Conservation (phyloP, 352 stramenopile genomes). For the Pythium monospermum region DNA sequence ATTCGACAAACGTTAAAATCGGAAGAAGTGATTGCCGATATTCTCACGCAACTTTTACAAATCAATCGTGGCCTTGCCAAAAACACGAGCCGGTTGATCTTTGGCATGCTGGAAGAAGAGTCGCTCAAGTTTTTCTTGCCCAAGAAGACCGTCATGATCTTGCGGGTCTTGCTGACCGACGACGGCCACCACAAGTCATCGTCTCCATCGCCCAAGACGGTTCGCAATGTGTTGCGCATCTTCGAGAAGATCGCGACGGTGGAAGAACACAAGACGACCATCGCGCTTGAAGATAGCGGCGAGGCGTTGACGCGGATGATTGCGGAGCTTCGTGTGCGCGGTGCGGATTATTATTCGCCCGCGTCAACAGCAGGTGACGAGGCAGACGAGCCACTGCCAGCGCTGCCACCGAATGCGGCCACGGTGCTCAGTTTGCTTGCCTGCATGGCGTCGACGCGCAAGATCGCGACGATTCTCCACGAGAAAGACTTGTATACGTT, state of each 20-base stretch:
- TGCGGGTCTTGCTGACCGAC: conserved; percentile 54
- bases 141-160: conserved; percentile 66
- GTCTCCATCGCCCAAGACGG: conserved; percentile 37
- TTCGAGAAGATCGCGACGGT: conserved; percentile 51
- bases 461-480: conserved; percentile 45
- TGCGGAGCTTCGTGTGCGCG: too few relatives aligned
- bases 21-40: conserved; percentile 67
- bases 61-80: conserved; percentile 50
- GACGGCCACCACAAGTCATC: conserved; percentile 20
- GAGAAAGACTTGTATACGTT: conserved; percentile 48
- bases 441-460: conserved; percentile 29
- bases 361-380: background rate
- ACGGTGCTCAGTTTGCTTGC: conserved; percentile 42
- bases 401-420: conserved; percentile 30
- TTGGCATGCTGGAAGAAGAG: conserved; percentile 61
- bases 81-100: conserved; percentile 54
- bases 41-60: conserved; percentile 58
- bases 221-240: conserved; percentile 58
- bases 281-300: conserved; percentile 61
- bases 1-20: conserved; percentile 55
- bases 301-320: conserved; percentile 47
- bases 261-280: conserved; percentile 73
- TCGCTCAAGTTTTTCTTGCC: conserved; percentile 79
- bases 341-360: conserved; percentile 6
- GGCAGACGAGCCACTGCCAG: background rate